Evolutionary conservation across 306 rosid species (phyloP), one percentile per base, ranked within the genome.

Genomic region (Trifolium dubium): DNA sequence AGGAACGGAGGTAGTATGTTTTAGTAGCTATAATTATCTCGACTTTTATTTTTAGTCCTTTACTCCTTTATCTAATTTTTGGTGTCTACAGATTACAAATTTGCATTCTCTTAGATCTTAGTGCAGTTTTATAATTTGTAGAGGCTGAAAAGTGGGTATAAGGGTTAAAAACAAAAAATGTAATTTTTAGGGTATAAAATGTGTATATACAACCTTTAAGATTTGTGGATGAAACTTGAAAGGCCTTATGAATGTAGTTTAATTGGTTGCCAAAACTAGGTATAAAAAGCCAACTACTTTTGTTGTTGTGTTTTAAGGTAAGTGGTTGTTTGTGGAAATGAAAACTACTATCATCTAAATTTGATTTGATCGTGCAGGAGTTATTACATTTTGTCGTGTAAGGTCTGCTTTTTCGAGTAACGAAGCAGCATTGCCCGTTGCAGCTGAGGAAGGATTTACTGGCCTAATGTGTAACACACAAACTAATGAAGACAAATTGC

Each of bases 381-480:
- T 90, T 69, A 92, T 89, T 28, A 92, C 99, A 5, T 92, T 94
- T 86, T 94, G 96, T 78, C 96, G 93, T 0, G 96, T 92, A 55
- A 90, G 79, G 64, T 89, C 93, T 18, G 97, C 96, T 67, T 90
- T 92, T 81, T 86, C 90, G 5, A 92, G 95, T 60, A 68, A 64
- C 1, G 96, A 94, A 77, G 95, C 78, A 31, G 84, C 88, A 39
- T 79, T 89, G 79, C 99, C 99, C 23, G 54, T 85, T 19, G 88
- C 79, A 0, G 97, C 96, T 3, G 97, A 85, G 82, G 96, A 94
- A 71, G 96, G 99, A n/a, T 92, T 88, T 74, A 86, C 96, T 0
- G 93, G 98, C 37, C 75, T 90, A 64, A 32, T 88, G 69, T 85
- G 65, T 31, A 77, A 64, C 64, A 69, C 87, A 50, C 84, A 67